Conservation (phyloP, 2,329 filamentous ascomycete species). For the Myriosclerotinia scirpicola region DNA sequence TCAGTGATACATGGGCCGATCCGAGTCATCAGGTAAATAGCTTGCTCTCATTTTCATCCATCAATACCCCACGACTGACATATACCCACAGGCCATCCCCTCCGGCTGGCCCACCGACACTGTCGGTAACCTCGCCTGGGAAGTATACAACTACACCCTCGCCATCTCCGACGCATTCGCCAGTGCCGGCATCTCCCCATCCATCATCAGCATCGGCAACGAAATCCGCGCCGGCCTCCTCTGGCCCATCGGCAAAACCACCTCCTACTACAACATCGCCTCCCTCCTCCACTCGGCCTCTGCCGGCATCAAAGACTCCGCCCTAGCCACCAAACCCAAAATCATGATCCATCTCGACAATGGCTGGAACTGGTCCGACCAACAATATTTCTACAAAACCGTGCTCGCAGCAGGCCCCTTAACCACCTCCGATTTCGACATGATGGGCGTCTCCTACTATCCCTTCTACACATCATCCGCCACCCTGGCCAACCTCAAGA, state of each 20-base stretch:
- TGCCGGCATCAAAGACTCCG: constrained; percentile 63
- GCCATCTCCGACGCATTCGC: constrained; percentile 62
- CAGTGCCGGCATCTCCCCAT: constrained; percentile 53
- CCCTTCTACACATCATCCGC: constrained; percentile 66
- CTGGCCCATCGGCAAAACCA: constrained; percentile 61
- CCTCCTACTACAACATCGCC: constrained; percentile 60
- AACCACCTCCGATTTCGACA: constrained; percentile 59
- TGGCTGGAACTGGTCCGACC: constrained; percentile 69
- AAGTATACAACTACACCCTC: constrained; percentile 68
- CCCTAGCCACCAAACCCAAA: constrained; percentile 56
- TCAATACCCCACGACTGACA: constrained; percentile 2
- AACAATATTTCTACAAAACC: constrained; percentile 59
- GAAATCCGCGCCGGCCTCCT: constrained; percentile 69
- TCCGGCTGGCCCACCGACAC: constrained; percentile 59
- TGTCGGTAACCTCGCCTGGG: constrained; percentile 59
- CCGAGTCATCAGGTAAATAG: constrained; percentile 55
- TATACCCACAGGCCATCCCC: constrained; percentile 49
- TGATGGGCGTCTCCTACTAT: constrained; percentile 73
- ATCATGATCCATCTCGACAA: constrained; percentile 77
- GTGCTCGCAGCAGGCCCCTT: constrained; percentile 55
- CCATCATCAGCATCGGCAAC: constrained; percentile 70
- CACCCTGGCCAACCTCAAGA: constrained; percentile 57
- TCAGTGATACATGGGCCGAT: constrained; percentile 71
- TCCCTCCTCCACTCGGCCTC: constrained; percentile 63
- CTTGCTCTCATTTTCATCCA: background rate